Conservation (phyloP, 2,329 filamentous ascomycete species). For the Colletotrichum australisinense region DNA sequence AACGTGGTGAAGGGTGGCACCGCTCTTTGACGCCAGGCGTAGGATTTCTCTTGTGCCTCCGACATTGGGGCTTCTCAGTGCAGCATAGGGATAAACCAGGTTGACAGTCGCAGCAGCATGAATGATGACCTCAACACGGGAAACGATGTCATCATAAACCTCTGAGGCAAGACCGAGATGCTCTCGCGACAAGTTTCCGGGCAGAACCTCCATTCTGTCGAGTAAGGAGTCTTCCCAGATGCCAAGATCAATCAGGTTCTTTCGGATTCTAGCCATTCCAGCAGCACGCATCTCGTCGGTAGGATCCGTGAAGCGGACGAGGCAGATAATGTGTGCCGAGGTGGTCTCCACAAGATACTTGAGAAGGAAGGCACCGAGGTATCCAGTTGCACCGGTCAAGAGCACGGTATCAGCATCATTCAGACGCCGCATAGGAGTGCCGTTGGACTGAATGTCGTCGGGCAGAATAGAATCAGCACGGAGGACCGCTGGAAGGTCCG, state of each 20-base stretch:
- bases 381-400: constrained; percentile 81
- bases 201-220: constrained; percentile 80
- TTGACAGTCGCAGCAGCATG: constrained; percentile 85
- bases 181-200: constrained; percentile 77
- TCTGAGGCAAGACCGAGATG: constrained; percentile 75
- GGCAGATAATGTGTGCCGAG: constrained; percentile 75
- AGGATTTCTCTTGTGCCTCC: constrained; percentile 83
- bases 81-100: constrained; percentile 84
- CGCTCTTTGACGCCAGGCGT: constrained; percentile 73
- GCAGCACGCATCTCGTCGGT: constrained; percentile 71
- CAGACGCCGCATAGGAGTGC: constrained; percentile 66
- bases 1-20: constrained; percentile 81
- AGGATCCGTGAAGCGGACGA: constrained; percentile 79
- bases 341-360: constrained; percentile 76
- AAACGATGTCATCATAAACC: constrained; percentile 72
- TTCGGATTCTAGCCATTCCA: constrained; percentile 78
- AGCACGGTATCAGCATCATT: constrained; percentile 76
- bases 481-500: constrained; percentile 77
- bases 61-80: constrained; percentile 79
- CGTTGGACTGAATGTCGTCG: constrained; percentile 72
- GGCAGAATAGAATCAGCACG: constrained; percentile 75
- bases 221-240: constrained; percentile 82
- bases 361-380: constrained; percentile 80
- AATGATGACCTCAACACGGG: constrained; percentile 77
- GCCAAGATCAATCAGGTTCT: constrained; percentile 81